Base-by-base conservation (phyloP, 2,329 filamentous ascomycete genomes). In the Tolypocladium pustulatum region DNA sequence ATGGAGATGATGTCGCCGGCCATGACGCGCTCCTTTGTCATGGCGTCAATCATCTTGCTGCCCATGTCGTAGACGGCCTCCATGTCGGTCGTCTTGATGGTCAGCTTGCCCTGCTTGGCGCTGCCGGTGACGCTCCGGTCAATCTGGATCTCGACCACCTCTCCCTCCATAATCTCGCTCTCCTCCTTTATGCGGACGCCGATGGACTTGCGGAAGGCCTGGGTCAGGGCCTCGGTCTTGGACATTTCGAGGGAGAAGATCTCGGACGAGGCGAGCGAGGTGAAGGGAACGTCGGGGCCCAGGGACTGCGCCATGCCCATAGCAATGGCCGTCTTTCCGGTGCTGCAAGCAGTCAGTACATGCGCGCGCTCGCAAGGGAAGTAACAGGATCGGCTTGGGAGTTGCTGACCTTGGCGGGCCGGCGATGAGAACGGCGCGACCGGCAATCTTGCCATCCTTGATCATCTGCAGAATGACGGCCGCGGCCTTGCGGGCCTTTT, bases 51-150 rank as follows among this genome's bases (percentile, higher is more conserved):
- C 94, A 99, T 97, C 78, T 97, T 97, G 65, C 89, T 93, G 64
- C 94, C 94, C 92, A 99, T 97, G 69, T 99, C 94, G 77, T 97
- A 99, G 65, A 99, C 90, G 15, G 94, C 96, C 76, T 99, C 94
- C 94, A 99, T 99, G 73, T 99, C 94, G 60, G 93, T 97, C 13
- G 94, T 99, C 78, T 99, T 99, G 78, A 99, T 96, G 25, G 94
- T 99, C 64, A 99, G 86, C 76, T 99, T 99, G 69, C 94, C 94
- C 80, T 97, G 93, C 81, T 97, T 99, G 69, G 94, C 95, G 65
- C 89, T 90, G 55, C 94, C 94, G 17, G 94, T 97, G 58, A 99
- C 91, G 68, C 92, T 97, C 65, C 94, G 85, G 74, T 99, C 94
- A 63, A 97, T 97, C 75, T 97, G 93, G 61, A 99, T 97, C 76